Evolutionary conservation across 371 early-diverging fungal genomes (phyloP).

Genomic region (Chytridium lagenaria): DNA sequence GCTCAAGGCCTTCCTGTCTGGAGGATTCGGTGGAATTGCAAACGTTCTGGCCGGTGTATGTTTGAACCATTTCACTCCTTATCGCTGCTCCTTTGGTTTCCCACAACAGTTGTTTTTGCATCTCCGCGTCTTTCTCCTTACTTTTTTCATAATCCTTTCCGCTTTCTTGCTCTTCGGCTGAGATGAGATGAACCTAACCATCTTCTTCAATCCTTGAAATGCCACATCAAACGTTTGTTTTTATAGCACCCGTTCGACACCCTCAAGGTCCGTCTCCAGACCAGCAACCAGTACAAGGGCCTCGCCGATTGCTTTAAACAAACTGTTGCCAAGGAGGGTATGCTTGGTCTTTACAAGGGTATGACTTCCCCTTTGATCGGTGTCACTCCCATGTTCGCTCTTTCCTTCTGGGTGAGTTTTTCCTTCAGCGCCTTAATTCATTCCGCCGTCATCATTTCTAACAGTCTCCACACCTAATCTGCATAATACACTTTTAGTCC

Average conservation of each 20-base stretch:
- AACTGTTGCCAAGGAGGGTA: conserved; percentile 72
- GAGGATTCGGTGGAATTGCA: conserved; percentile 79
- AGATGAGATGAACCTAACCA: too few relatives aligned
- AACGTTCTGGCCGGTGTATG: conserved; percentile 66
- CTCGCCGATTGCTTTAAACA: conserved; percentile 88
- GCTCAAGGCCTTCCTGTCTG: conserved; percentile 92
- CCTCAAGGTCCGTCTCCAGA: conserved; percentile 87
- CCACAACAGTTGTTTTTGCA: background rate
- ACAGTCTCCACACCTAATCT: conserved; percentile 1
- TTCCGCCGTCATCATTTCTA: background rate
- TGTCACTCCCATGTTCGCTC: conserved; percentile 85
- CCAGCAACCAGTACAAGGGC: conserved; percentile 83
- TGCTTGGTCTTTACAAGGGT: conserved; percentile 57
- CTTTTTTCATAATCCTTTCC: background rate
- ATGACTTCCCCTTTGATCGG: conserved; percentile 59
- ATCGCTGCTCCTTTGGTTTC: too few relatives aligned
- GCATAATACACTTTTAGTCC: conserved; percentile 61
- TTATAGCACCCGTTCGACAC: conserved; percentile 60
- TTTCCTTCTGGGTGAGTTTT: conserved; percentile 81
- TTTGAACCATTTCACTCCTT: too few relatives aligned
- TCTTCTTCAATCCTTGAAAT: too few relatives aligned
- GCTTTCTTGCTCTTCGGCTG: background rate
- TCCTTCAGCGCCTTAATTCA: background rate
- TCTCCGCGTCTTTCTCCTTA: background rate
- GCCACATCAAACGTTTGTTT: too few relatives aligned